These are phyloP conservation scores for Alternaria conjuncta DNA, from an alignment of 2,329 filamentous ascomycete species.

Conservation along the genomic window DNA sequence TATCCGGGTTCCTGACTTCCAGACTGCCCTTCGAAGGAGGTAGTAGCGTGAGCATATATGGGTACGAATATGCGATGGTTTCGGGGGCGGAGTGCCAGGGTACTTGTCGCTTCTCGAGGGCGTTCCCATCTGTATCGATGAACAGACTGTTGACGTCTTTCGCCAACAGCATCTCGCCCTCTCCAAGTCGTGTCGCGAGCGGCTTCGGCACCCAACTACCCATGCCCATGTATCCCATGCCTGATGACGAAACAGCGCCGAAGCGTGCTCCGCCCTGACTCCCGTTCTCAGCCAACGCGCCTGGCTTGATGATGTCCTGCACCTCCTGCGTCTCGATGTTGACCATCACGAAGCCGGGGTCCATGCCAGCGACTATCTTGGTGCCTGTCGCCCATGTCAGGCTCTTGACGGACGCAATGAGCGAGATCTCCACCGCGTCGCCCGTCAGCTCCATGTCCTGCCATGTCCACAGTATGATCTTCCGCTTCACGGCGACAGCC, in stretches of 20 bases:
- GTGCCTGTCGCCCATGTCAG: slow-evolving; percentile 91
- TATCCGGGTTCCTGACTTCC: slow-evolving; percentile 92
- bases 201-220: slow-evolving; percentile 91
- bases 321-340: slow-evolving; percentile 77
- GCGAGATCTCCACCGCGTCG: slow-evolving; percentile 75
- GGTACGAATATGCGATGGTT: slow-evolving; percentile 93
- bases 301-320: slow-evolving; percentile 79
- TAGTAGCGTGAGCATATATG: slow-evolving; percentile 88
- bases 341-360: slow-evolving; percentile 87
- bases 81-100: slow-evolving; percentile 90
- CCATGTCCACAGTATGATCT: slow-evolving; percentile 92
- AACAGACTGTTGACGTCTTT: slow-evolving; percentile 97
- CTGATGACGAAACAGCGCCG: slow-evolving; percentile 79
- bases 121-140: slow-evolving; percentile 81
- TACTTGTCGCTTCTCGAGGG: slow-evolving; percentile 84
- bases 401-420: slow-evolving; percentile 84
- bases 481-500: slow-evolving; percentile 91
- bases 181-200: slow-evolving; percentile 79
- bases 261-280: slow-evolving; percentile 75
- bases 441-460: slow-evolving; percentile 86
- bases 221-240: slow-evolving; percentile 97
- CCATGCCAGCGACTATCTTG: slow-evolving; percentile 87
- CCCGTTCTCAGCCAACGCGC: slow-evolving; percentile 70
- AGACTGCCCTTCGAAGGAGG: slow-evolving; percentile 81
- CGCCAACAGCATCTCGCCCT: slow-evolving; percentile 89